Evolutionary conservation across 2,329 filamentous ascomycete species (phyloP).

Genomic region (Bipolaris cookei): DNA sequence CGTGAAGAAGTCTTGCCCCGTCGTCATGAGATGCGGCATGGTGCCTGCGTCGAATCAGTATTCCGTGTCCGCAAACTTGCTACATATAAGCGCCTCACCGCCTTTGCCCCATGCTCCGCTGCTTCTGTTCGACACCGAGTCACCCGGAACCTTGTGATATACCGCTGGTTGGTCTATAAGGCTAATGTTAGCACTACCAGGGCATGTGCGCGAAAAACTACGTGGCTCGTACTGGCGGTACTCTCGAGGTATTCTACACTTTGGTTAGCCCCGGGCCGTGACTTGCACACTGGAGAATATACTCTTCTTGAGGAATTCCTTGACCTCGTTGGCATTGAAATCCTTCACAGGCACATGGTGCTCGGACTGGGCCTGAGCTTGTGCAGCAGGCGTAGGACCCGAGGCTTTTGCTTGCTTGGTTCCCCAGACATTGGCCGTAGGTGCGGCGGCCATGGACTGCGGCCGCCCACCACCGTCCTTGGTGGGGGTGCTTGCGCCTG

Average conservation of each 20-base stretch:
- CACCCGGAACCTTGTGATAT: constrained; percentile 49
- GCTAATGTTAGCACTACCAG: constrained; percentile 26
- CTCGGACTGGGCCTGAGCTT: constrained; percentile 31
- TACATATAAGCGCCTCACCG: constrained; percentile 32
- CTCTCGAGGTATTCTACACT: constrained; percentile 38
- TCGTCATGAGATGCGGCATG: constrained; percentile 52
- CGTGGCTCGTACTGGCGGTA: constrained; percentile 32
- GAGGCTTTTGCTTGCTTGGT: constrained; percentile 39
- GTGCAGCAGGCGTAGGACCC: constrained; percentile 22
- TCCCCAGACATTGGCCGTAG: constrained; percentile 47
- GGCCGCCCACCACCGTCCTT: constrained; percentile 43
- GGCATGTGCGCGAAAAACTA: constrained; percentile 2
- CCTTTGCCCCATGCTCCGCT: constrained; percentile 51
- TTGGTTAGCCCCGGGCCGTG: constrained; percentile 24
- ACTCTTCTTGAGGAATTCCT: constrained; percentile 52
- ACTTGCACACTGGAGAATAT: constrained; percentile 15
- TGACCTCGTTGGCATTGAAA: constrained; percentile 55
- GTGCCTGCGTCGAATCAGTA: constrained; percentile 38
- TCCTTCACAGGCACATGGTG: constrained; percentile 47
- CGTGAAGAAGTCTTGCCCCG: constrained; percentile 54
- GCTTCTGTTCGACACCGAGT: constrained; percentile 48
- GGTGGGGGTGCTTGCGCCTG: constrained; percentile 44
- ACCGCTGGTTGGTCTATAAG: constrained; percentile 38
- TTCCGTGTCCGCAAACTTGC: too few relatives aligned
- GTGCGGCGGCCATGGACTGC: constrained; percentile 39